Evolutionary conservation across 1,284 basidiomycete genomes (phyloP).

Genomic region (Microbotryum lychnidis-dioicae): DNA sequence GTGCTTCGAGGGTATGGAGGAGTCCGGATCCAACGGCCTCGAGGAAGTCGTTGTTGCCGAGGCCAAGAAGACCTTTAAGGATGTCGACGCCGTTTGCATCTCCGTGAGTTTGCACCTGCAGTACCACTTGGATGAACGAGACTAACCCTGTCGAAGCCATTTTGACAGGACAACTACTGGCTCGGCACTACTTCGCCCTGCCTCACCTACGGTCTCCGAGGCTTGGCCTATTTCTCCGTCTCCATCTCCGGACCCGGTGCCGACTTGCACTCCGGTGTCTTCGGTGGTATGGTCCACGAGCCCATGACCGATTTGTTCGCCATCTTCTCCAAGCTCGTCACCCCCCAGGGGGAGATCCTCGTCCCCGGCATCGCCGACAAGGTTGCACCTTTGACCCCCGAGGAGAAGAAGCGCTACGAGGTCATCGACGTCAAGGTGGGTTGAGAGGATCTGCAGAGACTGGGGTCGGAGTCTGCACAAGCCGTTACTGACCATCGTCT

Average conservation of each 20-base stretch:
- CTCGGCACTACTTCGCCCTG: conserved; percentile 40
- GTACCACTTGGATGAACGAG: too few species aligned
- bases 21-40: conserved; percentile 85
- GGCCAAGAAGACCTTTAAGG: conserved; percentile 74
- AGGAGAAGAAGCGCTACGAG: conserved; percentile 55
- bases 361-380: conserved; percentile 87
- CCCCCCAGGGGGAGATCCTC: conserved; percentile 71
- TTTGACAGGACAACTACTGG: conserved; percentile 33
- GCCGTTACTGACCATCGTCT: conserved; percentile 44
- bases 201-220: conserved; percentile 54
- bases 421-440: conserved; percentile 39
- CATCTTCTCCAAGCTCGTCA: conserved; percentile 67
- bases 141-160: not conserved
- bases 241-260: conserved; percentile 73
- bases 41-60: conserved; percentile 82
- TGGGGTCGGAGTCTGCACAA: conserved; percentile 46
- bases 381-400: conserved; percentile 64
- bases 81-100: conserved; percentile 92
- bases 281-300: conserved; percentile 46
- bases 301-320: conserved; percentile 56
- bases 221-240: conserved; percentile 81
- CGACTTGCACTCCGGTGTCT: conserved; percentile 77
- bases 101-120: conserved; percentile 33
- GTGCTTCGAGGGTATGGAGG: conserved; percentile 99
- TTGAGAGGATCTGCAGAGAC: conserved; percentile 6